These are phyloP conservation scores for Claviceps sp. DNA, from an alignment of 2,329 filamentous ascomycete genomes.

Conservation along the genomic window DNA sequence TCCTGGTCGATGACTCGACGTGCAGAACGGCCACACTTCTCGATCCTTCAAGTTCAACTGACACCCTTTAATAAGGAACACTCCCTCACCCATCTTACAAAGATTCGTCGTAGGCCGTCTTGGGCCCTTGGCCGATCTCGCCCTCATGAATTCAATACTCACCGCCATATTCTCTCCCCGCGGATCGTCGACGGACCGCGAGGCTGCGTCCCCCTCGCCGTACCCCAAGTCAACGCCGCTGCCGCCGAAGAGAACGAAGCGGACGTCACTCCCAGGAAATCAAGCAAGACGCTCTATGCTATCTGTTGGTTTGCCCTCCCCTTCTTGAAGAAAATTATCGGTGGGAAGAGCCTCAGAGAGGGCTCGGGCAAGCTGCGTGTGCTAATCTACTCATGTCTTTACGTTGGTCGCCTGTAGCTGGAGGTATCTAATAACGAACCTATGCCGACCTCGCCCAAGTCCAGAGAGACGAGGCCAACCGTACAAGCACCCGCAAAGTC, in stretches of 20 bases:
- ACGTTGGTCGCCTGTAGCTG: background rate
- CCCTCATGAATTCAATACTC: slow-evolving; percentile 2
- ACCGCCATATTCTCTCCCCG: slow-evolving; percentile 4
- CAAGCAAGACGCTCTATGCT: background rate
- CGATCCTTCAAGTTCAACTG: no score
- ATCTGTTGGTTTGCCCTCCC: background rate
- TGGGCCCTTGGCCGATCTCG: background rate
- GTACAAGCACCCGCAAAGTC: background rate
- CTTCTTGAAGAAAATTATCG: background rate
- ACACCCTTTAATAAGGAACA: background rate
- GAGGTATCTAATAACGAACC: background rate
- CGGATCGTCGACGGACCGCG: background rate
- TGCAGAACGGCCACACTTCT: no score
- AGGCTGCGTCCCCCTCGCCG: background rate
- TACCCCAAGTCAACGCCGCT: background rate
- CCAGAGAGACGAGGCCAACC: background rate
- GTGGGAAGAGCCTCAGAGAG: background rate
- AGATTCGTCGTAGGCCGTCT: background rate
- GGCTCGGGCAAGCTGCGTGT: background rate
- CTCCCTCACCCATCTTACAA: background rate
- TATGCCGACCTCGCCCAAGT: background rate
- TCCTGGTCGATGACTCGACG: no score
- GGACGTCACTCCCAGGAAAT: background rate
- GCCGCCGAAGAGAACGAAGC: background rate
- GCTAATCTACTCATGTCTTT: background rate